phyloP scores from a whole-genome alignment of 75 land plant genomes.

The Sequoia sempervirens region DNA sequence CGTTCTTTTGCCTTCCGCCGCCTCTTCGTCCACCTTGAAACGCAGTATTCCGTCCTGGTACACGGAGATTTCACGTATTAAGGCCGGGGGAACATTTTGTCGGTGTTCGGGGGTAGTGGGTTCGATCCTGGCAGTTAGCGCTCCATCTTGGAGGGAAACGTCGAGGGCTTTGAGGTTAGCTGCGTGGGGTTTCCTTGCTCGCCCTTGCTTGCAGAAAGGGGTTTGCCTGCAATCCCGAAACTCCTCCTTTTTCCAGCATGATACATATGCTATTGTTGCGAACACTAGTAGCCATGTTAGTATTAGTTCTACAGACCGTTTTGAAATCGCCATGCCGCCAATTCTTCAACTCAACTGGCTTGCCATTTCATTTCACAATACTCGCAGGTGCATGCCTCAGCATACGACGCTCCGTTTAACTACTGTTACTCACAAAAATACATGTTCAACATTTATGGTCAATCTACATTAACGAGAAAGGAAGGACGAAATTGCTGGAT shows the following conservation, averaged over 20 bases:
- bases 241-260: conserved; percentile 82
- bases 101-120: conserved; percentile 11
- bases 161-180: conserved; percentile 34
- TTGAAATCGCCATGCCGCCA: neutral
- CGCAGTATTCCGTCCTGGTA: conserved; percentile 69
- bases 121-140: conserved; percentile 54
- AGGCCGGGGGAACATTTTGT: conserved; percentile 16
- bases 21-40: conserved; percentile 68
- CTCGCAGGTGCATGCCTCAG: too few species aligned
- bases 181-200: conserved; percentile 40
- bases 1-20: conserved; percentile 24
- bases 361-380: too few species aligned
- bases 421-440: too few species aligned
- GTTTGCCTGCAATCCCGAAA: conserved; percentile 90
- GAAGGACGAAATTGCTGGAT: too few species aligned
- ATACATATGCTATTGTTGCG: neutral
- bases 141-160: conserved; percentile 55
- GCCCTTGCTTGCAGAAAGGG: conserved; percentile 90
- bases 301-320: too few species aligned
- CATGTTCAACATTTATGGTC: too few species aligned
- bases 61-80: conserved; percentile 51
- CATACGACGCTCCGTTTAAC: too few species aligned
- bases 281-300: too few species aligned
- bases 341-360: too few species aligned
- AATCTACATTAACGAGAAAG: too few species aligned